Base-by-base conservation (phyloP, 495 filamentous ascomycete genomes). In the Lepraria neglecta region DNA sequence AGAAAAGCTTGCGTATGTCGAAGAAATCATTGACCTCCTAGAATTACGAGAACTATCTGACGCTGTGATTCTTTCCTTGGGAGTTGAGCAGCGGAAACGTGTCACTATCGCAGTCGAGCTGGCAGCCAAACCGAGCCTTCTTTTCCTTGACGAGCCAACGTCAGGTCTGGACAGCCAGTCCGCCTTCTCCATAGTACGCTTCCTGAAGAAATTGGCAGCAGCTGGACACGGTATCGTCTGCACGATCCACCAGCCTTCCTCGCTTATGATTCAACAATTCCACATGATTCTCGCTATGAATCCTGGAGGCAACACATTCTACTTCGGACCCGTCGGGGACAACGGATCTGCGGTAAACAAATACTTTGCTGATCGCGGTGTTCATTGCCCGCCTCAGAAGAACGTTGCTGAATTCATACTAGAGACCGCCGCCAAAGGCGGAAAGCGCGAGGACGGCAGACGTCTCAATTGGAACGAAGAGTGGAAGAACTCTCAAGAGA, bases 31-130 rank as follows among this genome's bases (percentile, higher is more conserved):
- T 43, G 74, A 81, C 38, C 72, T 85, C 24, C 69, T 87, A 27
- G 83, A 85, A 57, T 70, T 86, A 0, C 70, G 76, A 27, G 78
- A 82, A 33, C 77, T 82, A 30, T 72, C 81, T 60, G 80, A 85
- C 65, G 83, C 79, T 19, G 69, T 82, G 40, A 75, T 82, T 33
- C 71, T 73, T 7, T 80, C 76, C 44, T 71, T 82, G 43, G 89
- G 79, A 60, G 87, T 88, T 30, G 85, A 87, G 69, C 82, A 87
- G 70, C 79, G 81, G 67, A 87, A 87, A 70, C 80, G 85, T 38
- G 77, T 96, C 3, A 96, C 92, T 2, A 96, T 97, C 59, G 92
- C 88, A 58, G 92, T 97, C 6, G 92, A 97, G 69, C 75, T 97
- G 2, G 92, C 89, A 3, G 90, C 92, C 6, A 91, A 91, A 68